phyloP scores from a whole-genome alignment of 169 alveolate species.

The Babesia ovis region DNA sequence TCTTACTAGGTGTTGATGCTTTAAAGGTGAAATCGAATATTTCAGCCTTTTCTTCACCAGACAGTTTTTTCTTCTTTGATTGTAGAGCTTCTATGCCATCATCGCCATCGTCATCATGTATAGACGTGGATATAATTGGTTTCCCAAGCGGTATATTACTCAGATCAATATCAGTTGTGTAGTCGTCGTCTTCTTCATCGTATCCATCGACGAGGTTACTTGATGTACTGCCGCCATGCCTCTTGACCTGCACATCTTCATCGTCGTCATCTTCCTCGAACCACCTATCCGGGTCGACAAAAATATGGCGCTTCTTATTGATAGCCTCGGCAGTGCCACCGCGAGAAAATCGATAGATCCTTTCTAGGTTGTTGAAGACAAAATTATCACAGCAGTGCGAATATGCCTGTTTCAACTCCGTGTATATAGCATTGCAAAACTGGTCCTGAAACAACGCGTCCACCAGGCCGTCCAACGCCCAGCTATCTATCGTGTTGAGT shows the following conservation, averaged over 20 bases:
- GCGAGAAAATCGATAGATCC: conserved; percentile 31
- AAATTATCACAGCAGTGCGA: conserved; percentile 25
- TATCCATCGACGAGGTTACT: conserved; percentile 49
- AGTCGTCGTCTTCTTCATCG: conserved; percentile 40
- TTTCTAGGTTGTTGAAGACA: conserved; percentile 36
- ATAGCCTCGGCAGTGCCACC: conserved; percentile 8
- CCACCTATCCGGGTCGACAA: conserved; percentile 55
- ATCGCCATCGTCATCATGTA: not conserved
- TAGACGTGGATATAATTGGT: not conserved
- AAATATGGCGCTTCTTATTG: conserved; percentile 1
- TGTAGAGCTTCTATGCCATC: not conserved
- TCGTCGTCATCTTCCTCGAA: conserved; percentile 70
- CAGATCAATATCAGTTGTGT: not conserved
- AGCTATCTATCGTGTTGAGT: conserved; percentile 51
- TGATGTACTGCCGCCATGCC: not conserved
- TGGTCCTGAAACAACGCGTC: conserved; percentile 58
- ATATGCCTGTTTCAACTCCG: conserved; percentile 19
- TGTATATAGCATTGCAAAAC: conserved; percentile 16
- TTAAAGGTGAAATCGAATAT: conserved; percentile 22
- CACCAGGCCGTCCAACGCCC: conserved; percentile 56
- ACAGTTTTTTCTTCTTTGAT: not conserved
- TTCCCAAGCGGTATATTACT: not conserved
- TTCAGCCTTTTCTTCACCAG: not conserved
- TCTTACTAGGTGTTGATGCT: conserved; percentile 2
- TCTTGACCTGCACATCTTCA: conserved; percentile 2